These are phyloP conservation scores for Leptosphaerulina australis DNA, from an alignment of 2,329 filamentous ascomycete genomes.

Conservation along the genomic window DNA sequence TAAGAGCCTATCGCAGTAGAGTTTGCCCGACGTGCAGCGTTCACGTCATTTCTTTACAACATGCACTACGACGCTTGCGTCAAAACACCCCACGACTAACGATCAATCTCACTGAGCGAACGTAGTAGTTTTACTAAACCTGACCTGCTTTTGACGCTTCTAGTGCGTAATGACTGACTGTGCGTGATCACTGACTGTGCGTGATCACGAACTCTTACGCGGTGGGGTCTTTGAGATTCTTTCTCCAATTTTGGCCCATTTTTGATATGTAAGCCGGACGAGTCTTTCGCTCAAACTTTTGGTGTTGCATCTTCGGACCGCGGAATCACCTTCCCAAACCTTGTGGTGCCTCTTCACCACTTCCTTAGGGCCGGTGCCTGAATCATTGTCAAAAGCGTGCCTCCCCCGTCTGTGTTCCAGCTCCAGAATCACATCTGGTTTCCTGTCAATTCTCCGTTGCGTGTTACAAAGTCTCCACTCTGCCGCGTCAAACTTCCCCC, in stretches of 20 bases:
- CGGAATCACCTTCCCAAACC: slow-evolving; percentile 23
- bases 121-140: slow-evolving; percentile 31
- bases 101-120: slow-evolving; percentile 28
- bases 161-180: slow-evolving; percentile 22
- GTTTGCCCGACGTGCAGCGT: slow-evolving; percentile 18
- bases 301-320: slow-evolving; percentile 24
- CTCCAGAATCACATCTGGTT: slow-evolving; percentile 12
- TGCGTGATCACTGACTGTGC: slow-evolving; percentile 23
- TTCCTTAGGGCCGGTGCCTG: slow-evolving; percentile 6
- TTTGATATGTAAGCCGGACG: slow-evolving; percentile 23
- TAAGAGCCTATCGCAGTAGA: slow-evolving; percentile 25
- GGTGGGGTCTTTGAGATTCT: slow-evolving; percentile 27
- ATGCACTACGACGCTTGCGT: slow-evolving; percentile 23
- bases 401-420: slow-evolving; percentile 17
- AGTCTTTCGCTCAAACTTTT: slow-evolving; percentile 20
- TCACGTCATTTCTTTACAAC: slow-evolving; percentile 26
- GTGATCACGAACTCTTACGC: slow-evolving; percentile 21
- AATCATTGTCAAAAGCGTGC: slow-evolving; percentile 15
- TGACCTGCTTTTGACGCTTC: slow-evolving; percentile 27
- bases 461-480: slow-evolving; percentile 36
- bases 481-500: slow-evolving; percentile 36
- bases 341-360: slow-evolving; percentile 16
- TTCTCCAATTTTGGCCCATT: slow-evolving; percentile 25
- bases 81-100: slow-evolving; percentile 33
- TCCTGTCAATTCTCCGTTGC: slow-evolving; percentile 18